Percentiles rank a stretch among this genome's conserved stretches.
These are phyloP conservation scores for Colletotrichum eremochloae DNA, from an alignment of 2,329 filamentous ascomycete genomes.

Conservation along the genomic window DNA sequence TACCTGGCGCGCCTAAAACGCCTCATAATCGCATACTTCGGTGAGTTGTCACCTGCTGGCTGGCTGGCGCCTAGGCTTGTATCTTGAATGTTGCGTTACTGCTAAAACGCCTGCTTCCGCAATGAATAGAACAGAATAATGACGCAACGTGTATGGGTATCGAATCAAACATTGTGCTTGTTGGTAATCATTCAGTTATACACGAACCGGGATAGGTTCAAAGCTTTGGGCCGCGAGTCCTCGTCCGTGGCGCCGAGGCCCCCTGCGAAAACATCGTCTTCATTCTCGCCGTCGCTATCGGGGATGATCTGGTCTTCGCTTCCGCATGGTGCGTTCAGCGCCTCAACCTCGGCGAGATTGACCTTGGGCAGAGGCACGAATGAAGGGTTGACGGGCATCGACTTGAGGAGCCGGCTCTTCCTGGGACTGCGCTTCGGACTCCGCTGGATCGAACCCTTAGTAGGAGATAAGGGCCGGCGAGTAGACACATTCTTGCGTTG, in stretches of 20 bases:
- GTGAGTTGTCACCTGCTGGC: background rate
- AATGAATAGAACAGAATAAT: slow-evolving; percentile 32
- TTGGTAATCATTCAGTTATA: slow-evolving; percentile 49
- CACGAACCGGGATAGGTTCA: slow-evolving; percentile 65
- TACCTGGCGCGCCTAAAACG: background rate
- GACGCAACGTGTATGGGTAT: slow-evolving; percentile 30
- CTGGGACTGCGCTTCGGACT: slow-evolving; percentile 43
- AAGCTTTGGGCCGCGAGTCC: slow-evolving; percentile 47
- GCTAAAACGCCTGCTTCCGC: slow-evolving; percentile 7
- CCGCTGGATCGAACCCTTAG: slow-evolving; percentile 40
- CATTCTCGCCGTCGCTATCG: slow-evolving; percentile 64
- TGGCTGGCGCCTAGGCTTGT: background rate
- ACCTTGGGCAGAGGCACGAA: slow-evolving; percentile 69
- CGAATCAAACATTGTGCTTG: slow-evolving; percentile 20
- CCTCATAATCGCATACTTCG: background rate
- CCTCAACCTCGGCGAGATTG: slow-evolving; percentile 66
- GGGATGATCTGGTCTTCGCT: slow-evolving; percentile 71
- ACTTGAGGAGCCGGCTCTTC: slow-evolving; percentile 45
- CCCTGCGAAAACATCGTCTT: slow-evolving; percentile 51
- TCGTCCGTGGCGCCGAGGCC: slow-evolving; percentile 44
- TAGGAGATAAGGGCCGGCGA: slow-evolving; percentile 45
- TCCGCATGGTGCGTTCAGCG: slow-evolving; percentile 61
- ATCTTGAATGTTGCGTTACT: background rate
- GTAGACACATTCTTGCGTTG: slow-evolving; percentile 46
- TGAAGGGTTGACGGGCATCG: slow-evolving; percentile 63